Evolutionary conservation across 1,284 basidiomycete genomes (phyloP), one percentile per base, ranked within the genome.

Genomic region (Fomitopsis schrenkii): DNA sequence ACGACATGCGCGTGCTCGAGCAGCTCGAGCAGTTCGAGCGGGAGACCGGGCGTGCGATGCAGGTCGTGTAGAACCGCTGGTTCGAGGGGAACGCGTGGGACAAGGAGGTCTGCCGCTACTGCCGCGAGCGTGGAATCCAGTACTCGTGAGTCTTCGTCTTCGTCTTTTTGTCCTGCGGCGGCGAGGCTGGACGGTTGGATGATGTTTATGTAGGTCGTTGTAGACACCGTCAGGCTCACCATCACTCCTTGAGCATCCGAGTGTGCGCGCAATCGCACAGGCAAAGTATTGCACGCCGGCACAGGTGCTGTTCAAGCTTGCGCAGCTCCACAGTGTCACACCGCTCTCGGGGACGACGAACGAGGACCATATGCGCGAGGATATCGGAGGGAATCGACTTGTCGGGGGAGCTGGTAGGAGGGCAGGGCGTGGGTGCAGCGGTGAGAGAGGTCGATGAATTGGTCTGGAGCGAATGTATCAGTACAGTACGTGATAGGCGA

Each of bases 161-260:
- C 55, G 58, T 30, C 58, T 60, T 55, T 60, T 55, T 30, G 57
- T 59, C 54, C 45, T 57, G 4, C 45, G 66, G 55, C 5, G 36
- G 45, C 12, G 30, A 53, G 35, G 46, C 7, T 45, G 38, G n/a
- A 53, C 26, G 14, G 30, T 17, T 22, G 22, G 40, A 15, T 38
- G 14, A 28, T 15, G 26, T 8, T 9, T 12, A 42, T 33, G 12
- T 64, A 93, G 91, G 69, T 91, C 90, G 10, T 94, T 94, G 74
- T 94, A 93, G 93, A 94, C 93, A 19, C 75, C 94, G 19, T 85
- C 90, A 0, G 91, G 91, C 10, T 91, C 89, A 1, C 88, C 90
- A 2, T 77, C 71, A 2, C 76, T 93, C 8, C 76, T 92, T 2
- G 62, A 72, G 1, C 79, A 86, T 67, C 79, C 82, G 0, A 70